A percentile compares a stretch with the other conserved stretches of the same genome.
These are phyloP conservation scores for Primulina tabacum DNA, from an alignment of 257 asterid species.

Conservation along the genomic window DNA sequence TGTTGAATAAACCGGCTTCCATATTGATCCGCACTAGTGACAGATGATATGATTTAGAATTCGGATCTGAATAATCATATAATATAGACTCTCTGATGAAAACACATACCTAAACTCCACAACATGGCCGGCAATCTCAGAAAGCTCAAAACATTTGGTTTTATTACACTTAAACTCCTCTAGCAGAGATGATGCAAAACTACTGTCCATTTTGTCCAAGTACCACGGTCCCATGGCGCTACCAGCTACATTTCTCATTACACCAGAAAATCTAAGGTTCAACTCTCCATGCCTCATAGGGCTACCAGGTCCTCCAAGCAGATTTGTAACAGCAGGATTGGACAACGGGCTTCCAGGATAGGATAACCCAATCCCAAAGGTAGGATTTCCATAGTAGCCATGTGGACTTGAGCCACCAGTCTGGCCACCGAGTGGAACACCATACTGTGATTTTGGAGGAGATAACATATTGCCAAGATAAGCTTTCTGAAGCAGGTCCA, in stretches of 20 bases:
- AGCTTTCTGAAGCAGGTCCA: conserved; percentile 85
- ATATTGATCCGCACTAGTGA: conserved; percentile 79
- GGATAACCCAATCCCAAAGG: conserved; percentile 62
- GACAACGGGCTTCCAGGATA: conserved; percentile 88
- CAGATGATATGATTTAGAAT: conserved; percentile 19
- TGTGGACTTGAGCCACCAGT: conserved; percentile 57
- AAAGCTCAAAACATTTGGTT: conserved; percentile 80
- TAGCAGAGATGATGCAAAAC: conserved; percentile 63
- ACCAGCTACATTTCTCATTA: conserved; percentile 69
- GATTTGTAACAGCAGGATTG: conserved; percentile 53
- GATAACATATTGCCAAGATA: conserved; percentile 63
- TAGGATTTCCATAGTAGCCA: conserved; percentile 69
- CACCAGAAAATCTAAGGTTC: conserved; percentile 57
- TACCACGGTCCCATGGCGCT: conserved; percentile 79
- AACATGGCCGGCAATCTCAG: conserved; percentile 86
- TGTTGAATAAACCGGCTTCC: conserved; percentile 99
- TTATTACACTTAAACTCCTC: conserved; percentile 98
- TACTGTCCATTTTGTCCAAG: conserved; percentile 67
- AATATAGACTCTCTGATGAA: neutral
- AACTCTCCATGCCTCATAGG: conserved; percentile 82
- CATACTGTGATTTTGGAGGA: conserved; percentile 71
- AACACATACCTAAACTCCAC: conserved; percentile 81
- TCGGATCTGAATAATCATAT: conserved; percentile 21
- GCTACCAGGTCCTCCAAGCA: conserved; percentile 73
- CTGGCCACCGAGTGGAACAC: conserved; percentile 51